phyloP scores from a whole-genome alignment of 129 eudicot species.

The Chrysanthemum lavandulifolium region DNA sequence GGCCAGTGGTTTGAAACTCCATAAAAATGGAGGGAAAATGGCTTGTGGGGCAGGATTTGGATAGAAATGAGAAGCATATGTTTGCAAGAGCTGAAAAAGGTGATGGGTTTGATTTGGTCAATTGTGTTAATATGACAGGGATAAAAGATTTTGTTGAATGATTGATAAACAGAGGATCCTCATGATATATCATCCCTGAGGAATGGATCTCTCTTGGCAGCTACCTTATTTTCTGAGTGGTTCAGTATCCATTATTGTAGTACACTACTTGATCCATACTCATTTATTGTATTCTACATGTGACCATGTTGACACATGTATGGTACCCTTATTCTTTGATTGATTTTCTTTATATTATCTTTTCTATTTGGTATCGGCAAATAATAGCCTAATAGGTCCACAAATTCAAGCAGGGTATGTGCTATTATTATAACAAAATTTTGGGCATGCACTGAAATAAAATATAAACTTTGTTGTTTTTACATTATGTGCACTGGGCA shows the following conservation, averaged over 20 bases:
- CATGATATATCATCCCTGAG: neutral
- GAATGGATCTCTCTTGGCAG: conserved; percentile 33
- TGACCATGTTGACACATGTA: conserved; percentile 33
- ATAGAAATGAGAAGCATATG: neutral
- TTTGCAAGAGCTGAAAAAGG: conserved; percentile 2
- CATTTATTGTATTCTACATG: conserved; percentile 28
- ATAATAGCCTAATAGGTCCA: neutral
- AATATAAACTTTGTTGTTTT: neutral
- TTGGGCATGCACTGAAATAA: neutral
- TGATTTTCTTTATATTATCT: conserved; percentile 31
- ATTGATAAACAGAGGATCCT: conserved; percentile 23
- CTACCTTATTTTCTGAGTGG: conserved; percentile 20
- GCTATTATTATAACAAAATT: neutral
- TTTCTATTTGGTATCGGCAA: neutral
- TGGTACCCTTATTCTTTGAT: conserved; percentile 5
- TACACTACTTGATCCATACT: conserved; percentile 8
- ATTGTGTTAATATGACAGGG: conserved; percentile 19
- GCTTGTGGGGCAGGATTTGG: neutral
- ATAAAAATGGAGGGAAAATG: no score
- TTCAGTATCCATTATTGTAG: conserved; percentile 18
- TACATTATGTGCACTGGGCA: neutral
- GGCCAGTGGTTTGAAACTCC: neutral
- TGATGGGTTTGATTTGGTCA: conserved; percentile 21
- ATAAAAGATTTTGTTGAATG: conserved; percentile 25
- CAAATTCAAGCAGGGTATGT: neutral